Conservation (phyloP, 306 rosid genomes). For the Psophocarpus tetragonolobus region DNA sequence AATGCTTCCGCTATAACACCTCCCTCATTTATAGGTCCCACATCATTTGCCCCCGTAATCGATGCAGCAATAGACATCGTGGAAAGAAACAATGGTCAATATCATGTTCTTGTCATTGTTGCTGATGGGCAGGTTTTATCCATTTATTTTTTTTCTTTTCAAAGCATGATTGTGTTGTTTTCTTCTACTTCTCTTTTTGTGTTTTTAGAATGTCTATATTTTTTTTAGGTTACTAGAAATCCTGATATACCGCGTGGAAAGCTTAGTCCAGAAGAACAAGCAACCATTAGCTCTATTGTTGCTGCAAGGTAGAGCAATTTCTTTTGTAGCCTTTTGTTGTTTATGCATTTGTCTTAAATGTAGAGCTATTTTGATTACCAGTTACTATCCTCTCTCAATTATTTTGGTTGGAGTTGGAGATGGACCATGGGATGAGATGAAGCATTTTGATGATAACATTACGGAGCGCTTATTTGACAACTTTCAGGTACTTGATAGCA, state of each 20-base stretch:
- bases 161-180: not conserved
- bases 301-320: slow-evolving; percentile 76
- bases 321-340: slow-evolving; percentile 7
- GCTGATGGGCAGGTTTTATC: slow-evolving; percentile 95
- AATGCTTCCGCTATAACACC: too few species aligned
- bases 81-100: slow-evolving; percentile 76
- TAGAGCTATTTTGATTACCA: slow-evolving; percentile 38
- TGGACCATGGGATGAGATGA: slow-evolving; percentile 98
- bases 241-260: slow-evolving; percentile 66
- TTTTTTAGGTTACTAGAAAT: slow-evolving; percentile 68
- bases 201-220: not conserved
- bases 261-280: slow-evolving; percentile 81
- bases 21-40: slow-evolving; percentile 68
- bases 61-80: slow-evolving; percentile 87
- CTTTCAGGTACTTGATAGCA: slow-evolving; percentile 67
- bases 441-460: slow-evolving; percentile 82
- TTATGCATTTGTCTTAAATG: slow-evolving; percentile 30
- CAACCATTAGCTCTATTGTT: slow-evolving; percentile 70
- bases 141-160: slow-evolving; percentile 7
- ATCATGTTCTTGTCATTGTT: slow-evolving; percentile 94
- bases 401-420: slow-evolving; percentile 97
- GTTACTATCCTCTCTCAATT: slow-evolving; percentile 85
- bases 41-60: slow-evolving; percentile 89
- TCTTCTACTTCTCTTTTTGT: slow-evolving; percentile 8
- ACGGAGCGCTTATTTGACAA: slow-evolving; percentile 85